Evolutionary conservation across 2,329 filamentous ascomycete species (phyloP), one percentile per base, ranked within the genome.

Genomic region (Geosmithia flava): DNA sequence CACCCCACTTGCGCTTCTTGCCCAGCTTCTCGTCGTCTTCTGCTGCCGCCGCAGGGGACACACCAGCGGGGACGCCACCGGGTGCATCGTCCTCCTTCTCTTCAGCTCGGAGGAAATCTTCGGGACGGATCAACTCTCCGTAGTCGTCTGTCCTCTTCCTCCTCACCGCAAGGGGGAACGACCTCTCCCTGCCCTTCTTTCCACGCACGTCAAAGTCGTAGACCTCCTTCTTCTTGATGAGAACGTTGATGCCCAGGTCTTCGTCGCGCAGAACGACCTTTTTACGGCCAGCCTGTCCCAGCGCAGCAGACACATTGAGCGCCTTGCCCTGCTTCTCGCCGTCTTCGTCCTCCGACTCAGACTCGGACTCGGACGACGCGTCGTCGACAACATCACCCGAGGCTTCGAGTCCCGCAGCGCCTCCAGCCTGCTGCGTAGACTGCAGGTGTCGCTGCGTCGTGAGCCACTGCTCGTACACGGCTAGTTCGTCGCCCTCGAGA

Each of bases 1-100:
- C 88, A 54, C 91, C 87, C 88, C 91, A 97, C 64, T 88, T 94
- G 51, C 93, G 80, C 67, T 98, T 98, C 69, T 91, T 90, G 17
- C 91, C 93, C 19, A 95, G 75, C 44, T 77, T 78, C 47, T 79
- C 78, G 53, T 83, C 73, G 30, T 68, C 66, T 49, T 78, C 52
- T 16, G 59, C 55, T 16, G 62, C 37, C 27, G 58, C 56, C 6
- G 10, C 15, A 3, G 33, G 10, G 33, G 33, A 11, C 11, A 16
- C 33, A 3, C 11, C 33, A 11, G 33, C 5, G 3, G 33, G 11
- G 15, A 16, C 33, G 7, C 53, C 48, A 17, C 54, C 56, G 45
- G 83, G 80, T 47, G 83, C 78, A 13, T 78, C 79, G 41, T 87
- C 83, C 17, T 80, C 76, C 49, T 88, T 82, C 65, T 97, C 93